Evolutionary conservation across 2,329 filamentous ascomycete species (phyloP), one percentile per base, ranked within the genome.

Genomic region (Penicillium hesseltinei): DNA sequence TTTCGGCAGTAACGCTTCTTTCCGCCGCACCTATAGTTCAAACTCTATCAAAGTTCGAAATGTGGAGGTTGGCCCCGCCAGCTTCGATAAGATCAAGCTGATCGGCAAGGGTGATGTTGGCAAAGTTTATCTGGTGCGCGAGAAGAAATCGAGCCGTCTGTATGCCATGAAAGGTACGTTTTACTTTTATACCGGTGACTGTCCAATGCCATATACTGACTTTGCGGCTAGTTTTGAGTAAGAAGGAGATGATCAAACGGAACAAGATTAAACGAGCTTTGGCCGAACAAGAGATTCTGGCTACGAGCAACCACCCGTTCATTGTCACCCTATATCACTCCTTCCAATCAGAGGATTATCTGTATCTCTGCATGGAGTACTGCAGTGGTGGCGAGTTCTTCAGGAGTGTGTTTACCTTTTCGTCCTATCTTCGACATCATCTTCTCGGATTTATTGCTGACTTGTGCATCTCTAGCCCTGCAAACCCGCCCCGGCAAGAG

Each of bases 291-390:
- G 94, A 99, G 76, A 99, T 99, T 64, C 81, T 99, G 53, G 94
- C 94, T 9, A 99, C 94, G 42, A 97, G 93, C 81, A 99, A 99
- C 69, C 94, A 99, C 70, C 94, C 94, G 0, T 99, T 99, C 75
- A 99, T 99, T 72, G 94, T 99, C 62, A 99, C 94, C 0, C 82
- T 99, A 3, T 99, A 97, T 74, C 94, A 99, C 78, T 97, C 93
- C 0, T 99, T 99, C 82, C 94, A 99, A 76, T 99, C 94, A 1
- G 94, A 99, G 74, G 94, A 99, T 66, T 92, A 97, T 77, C 83
- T 99, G 42, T 99, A 99, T 73, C 83, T 99, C n/a, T 99, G 94
- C 75, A 99, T 99, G 94, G 94, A 99, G 76, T 99, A 99, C 74
- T 99, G 94, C 81, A 97, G 92, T 68, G 94, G 94, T 64, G 94